Evolutionary conservation across 148 eudicot genomes (phyloP).

Genomic region (Camellia lanceoleosa): DNA sequence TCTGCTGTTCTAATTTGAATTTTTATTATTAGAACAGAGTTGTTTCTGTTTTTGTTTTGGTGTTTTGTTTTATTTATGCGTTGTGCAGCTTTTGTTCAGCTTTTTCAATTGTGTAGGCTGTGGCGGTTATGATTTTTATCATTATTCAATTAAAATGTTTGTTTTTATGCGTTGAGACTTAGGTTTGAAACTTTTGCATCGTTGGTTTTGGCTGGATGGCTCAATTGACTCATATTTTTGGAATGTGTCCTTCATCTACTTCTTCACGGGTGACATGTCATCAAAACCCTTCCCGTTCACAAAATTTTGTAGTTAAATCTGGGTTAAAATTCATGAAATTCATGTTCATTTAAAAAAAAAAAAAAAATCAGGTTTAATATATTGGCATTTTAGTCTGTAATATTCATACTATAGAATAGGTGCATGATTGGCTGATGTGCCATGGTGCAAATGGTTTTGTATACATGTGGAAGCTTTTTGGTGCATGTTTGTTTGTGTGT

Average conservation of each 20-base stretch:
- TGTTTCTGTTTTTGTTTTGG: not conserved
- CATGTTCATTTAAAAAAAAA: not conserved
- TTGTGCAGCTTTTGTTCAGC: not conserved
- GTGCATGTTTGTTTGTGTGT: not conserved
- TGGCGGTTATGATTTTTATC: not conserved
- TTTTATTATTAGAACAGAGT: not conserved
- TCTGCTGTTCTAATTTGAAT: not conserved
- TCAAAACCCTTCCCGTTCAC: not conserved
- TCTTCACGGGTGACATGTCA: too few relatives aligned
- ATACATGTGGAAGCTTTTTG: not conserved
- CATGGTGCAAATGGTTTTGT: not conserved
- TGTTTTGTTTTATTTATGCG: not conserved
- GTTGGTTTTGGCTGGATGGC: conserved; percentile 6
- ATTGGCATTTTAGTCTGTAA: not conserved
- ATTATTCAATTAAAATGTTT: not conserved
- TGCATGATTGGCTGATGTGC: not conserved
- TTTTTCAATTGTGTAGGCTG: not conserved
- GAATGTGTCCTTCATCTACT: not conserved
- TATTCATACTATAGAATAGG: not conserved
- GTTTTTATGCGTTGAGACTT: not conserved
- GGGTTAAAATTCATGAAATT: not conserved
- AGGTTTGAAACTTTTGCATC: not conserved
- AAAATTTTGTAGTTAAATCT: not conserved
- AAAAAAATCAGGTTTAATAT: not conserved
- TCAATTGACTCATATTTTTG: not conserved